Evolutionary conservation across 1,284 basidiomycete genomes (phyloP), one percentile per base, ranked within the genome.

Genomic region (Tilletia horrida): DNA sequence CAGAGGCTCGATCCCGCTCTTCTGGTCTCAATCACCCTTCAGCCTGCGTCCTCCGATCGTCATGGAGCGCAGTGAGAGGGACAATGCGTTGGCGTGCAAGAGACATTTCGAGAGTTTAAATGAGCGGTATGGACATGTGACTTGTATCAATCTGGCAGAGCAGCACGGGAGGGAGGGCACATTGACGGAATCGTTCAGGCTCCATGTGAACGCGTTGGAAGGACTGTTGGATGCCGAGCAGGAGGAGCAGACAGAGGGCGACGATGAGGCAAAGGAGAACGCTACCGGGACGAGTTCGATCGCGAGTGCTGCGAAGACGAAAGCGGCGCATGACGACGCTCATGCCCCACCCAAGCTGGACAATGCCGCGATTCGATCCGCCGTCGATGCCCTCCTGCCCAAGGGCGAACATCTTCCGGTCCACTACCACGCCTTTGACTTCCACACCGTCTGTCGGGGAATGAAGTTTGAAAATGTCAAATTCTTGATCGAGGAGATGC

Each of bases 391-490:
- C 50, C 43, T 48, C 43, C 11, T 40, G 35, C 35, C 35, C 4
- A 40, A 40, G 35, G 27, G 23, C 63, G 21, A 11, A n/a, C 52
- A n/a, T 6, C 8, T 40, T 64, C 83, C 55, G 78, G 62, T 69
- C 4, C 55, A 55, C 45, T 43, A 42, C 70, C 21, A 59, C 64
- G 88, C 88, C 70, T 96, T 93, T 77, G 93, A 96, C 80, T 97
- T 97, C 82, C 94, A 97, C 82, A 86, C 85, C 8, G 91, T 94
- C 82, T 95, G 91, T 6, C 89, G 87, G 78, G 92, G 92, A 18
- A 93, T 93, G 91, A 91, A 91, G 87, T 95, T 84, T 78, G 93
- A 96, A 83, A 94, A 95, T 69, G 93, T 97, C 65, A 86, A 88
- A 6, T 89, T 89, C 69, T 85, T 97, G 40, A 91, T 65, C 83